Evolutionary conservation across 2,329 filamentous ascomycete genomes (phyloP).

Genomic region (Fusarium palustre): DNA sequence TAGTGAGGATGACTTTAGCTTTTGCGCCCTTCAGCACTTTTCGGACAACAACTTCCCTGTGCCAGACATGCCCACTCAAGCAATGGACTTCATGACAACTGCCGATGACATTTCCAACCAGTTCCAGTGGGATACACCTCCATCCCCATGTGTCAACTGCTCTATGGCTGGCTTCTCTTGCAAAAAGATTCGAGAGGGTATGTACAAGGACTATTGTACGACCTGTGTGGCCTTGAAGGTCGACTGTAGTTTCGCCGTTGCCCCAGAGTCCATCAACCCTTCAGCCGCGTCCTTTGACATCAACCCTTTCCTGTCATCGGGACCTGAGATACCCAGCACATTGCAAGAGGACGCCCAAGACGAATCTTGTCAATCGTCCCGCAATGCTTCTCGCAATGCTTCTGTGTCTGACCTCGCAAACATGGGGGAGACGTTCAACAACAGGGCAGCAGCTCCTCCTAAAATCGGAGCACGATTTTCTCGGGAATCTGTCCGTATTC

Average conservation of each 20-base stretch:
- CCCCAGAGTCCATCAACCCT: constrained; percentile 51
- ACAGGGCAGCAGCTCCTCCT: constrained; percentile 54
- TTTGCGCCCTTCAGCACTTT: constrained; percentile 70
- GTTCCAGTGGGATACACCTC: constrained; percentile 56
- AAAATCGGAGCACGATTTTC: constrained; percentile 84
- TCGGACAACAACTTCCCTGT: constrained; percentile 54
- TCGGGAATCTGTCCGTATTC: constrained; percentile 79
- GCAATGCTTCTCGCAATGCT: constrained; percentile 45
- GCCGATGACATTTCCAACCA: constrained; percentile 29
- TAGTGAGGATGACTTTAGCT: constrained; percentile 70
- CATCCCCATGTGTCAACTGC: constrained; percentile 65
- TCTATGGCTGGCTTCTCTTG: constrained; percentile 65
- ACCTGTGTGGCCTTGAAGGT: constrained; percentile 70
- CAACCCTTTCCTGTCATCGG: constrained; percentile 60
- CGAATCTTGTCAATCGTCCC: constrained; percentile 43
- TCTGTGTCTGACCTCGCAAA: constrained; percentile 48
- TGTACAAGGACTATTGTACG: constrained; percentile 70
- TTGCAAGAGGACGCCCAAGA: constrained; percentile 43
- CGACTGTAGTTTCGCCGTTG: constrained; percentile 67
- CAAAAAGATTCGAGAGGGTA: constrained; percentile 70
- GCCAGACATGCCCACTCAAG: constrained; percentile 48
- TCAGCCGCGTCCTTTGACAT: constrained; percentile 55
- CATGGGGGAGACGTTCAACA: constrained; percentile 43
- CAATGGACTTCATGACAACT: constrained; percentile 46
- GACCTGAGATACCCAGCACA: constrained; percentile 56